Conservation (phyloP, 2,329 filamentous ascomycete genomes). For the Sarocladium strictum region DNA sequence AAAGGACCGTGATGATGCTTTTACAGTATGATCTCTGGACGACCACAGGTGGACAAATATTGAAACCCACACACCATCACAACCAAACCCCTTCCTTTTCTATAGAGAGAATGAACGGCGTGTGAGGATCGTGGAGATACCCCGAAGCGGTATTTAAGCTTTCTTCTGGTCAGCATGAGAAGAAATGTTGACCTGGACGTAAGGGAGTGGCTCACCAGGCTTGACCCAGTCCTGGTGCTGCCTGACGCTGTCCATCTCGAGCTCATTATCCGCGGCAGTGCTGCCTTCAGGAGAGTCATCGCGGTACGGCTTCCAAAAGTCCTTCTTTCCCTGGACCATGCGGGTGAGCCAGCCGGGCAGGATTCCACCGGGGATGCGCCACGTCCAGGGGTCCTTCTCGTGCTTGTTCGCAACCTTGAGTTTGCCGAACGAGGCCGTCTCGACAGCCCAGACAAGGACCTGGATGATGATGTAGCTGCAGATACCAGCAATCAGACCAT, state of each 20-base stretch:
- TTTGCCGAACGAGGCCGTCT: conserved; percentile 55
- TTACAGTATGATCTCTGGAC: too few relatives aligned
- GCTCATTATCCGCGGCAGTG: neutral
- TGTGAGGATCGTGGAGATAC: too few relatives aligned
- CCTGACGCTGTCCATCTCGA: conserved; percentile 2
- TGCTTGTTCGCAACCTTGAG: conserved; percentile 64
- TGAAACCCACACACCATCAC: too few relatives aligned
- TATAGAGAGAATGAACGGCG: too few relatives aligned
- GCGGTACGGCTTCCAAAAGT: conserved; percentile 49
- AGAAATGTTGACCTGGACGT: neutral
- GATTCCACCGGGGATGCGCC: conserved; percentile 62
- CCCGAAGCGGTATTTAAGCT: too few relatives aligned
- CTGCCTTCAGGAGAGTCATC: conserved; percentile 4
- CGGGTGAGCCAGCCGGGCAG: conserved; percentile 63
- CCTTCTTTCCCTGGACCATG: conserved; percentile 53
- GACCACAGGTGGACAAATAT: too few relatives aligned
- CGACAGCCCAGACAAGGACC: conserved; percentile 56
- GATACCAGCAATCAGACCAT: conserved; percentile 73
- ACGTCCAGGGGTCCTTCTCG: conserved; percentile 69
- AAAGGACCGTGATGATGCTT: too few relatives aligned
- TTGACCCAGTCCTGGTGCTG: conserved; percentile 5
- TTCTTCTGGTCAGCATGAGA: neutral
- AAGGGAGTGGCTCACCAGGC: conserved; percentile 1
- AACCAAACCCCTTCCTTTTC: too few relatives aligned
- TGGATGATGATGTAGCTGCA: conserved; percentile 67